Evolutionary conservation across 352 stramenopile species (phyloP), one percentile per base, ranked within the genome.

Genomic region (Phytopythium cucurbitacearum): DNA sequence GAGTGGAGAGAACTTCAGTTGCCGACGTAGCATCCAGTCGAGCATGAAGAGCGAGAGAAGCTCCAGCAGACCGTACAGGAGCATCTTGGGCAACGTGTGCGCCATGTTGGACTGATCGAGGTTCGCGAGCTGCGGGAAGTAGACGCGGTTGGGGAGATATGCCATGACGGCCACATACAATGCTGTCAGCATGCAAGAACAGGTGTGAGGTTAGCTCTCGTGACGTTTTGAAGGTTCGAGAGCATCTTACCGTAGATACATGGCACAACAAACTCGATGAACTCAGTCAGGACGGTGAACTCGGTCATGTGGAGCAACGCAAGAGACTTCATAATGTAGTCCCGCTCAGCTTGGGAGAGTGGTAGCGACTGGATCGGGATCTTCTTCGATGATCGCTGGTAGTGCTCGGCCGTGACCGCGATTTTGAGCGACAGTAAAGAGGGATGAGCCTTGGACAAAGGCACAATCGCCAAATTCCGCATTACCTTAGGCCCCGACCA

Each of bases 241-340:
- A 48, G 37, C n/a, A 50, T n/a, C 21, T 7, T 59, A 76, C 64
- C 33, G 39, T 76, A 74, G 12, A 81, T 60, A 9, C 67, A 8
- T 7, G 71, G 63, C 21, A 79, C 56, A 39, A 70, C 15, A 9
- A 76, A 62, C 47, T 78, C 71, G 4, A 61, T 70, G 35, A 74
- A 76, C 53, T 81, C 68, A 13, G 63, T 62, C 8, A 81, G 60
- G 7, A 78, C 50, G 41, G 65, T 48, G 21, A 65, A 77, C 62
- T 78, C 69, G 7, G 66, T 56, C 35, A 66, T 38, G 34, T 77
- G 53, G 4, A 77, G 47, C 10, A 72, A 38, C 8, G 44, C 42
- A 12, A 57, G 33, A 32, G 54, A 40, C 34, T 59, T 58, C 7
- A n/a, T 50, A 7, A 38, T 45, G 40, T 62, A 66, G 10, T 62